Conservation (phyloP, 176 grass and related monocot genomes). For the Triticum timopheevii region DNA sequence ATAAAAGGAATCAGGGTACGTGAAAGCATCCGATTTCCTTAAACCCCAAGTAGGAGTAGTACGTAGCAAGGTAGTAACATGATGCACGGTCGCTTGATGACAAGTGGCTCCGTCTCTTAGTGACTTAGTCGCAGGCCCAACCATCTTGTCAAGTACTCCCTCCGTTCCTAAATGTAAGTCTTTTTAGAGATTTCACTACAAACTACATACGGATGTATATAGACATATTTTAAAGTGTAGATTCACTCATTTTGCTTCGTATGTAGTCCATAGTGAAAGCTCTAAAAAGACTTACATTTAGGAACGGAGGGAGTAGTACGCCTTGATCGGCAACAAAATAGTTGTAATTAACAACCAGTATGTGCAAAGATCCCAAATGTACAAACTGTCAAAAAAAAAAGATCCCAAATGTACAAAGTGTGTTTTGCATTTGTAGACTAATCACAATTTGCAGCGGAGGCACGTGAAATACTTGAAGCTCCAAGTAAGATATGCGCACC, state of each 20-base stretch:
- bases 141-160: too few species aligned
- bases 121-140: too few species aligned
- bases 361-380: not conserved
- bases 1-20: not conserved
- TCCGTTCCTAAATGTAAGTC: too few species aligned
- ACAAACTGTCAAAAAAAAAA: not conserved
- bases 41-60: not conserved
- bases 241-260: too few species aligned
- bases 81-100: not conserved
- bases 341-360: not conserved
- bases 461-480: not conserved
- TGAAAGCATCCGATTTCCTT: not conserved
- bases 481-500: not conserved
- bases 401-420: not conserved
- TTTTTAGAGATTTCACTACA: too few species aligned
- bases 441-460: not conserved
- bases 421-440: not conserved
- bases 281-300: too few species aligned
- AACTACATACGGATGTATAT: too few species aligned
- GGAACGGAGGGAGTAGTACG: too few species aligned
- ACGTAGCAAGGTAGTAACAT: not conserved
- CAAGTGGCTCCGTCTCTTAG: not conserved
- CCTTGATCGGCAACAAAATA: not conserved
- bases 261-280: too few species aligned
- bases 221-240: too few species aligned